Conservation (phyloP, 2,329 filamentous ascomycete species). For the Fusarium sp. region DNA sequence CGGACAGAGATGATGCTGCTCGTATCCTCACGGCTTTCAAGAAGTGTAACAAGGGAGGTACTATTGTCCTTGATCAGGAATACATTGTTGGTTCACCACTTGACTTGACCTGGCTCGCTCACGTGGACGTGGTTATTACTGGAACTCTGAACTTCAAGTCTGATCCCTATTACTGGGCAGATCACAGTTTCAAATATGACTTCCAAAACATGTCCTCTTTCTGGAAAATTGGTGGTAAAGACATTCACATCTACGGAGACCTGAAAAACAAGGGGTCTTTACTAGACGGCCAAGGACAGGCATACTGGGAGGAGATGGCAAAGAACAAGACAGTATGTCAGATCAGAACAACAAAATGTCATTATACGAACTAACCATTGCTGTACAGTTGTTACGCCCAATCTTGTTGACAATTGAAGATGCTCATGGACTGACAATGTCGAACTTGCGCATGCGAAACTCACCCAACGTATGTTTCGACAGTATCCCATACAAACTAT, state of each 20-base stretch:
- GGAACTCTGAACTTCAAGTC: conserved; percentile 73
- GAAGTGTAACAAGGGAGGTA: conserved; percentile 72
- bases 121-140: conserved; percentile 70
- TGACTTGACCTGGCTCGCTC: conserved; percentile 73
- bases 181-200: conserved; percentile 71
- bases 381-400: conserved; percentile 38
- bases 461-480: conserved; percentile 55
- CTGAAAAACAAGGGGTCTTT: conserved; percentile 71
- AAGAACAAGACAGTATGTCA: conserved; percentile 55
- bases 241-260: conserved; percentile 75
- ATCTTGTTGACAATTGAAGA: conserved; percentile 44
- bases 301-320: conserved; percentile 42
- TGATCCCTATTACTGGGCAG: conserved; percentile 77
- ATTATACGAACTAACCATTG: background rate
- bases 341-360: conserved; percentile 56
- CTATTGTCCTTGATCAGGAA: conserved; percentile 68
- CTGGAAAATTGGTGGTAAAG: conserved; percentile 52
- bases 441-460: conserved; percentile 71
- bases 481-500: accelerated
- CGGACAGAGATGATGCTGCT: conserved; percentile 32
- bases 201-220: conserved; percentile 73
- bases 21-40: conserved; percentile 44
- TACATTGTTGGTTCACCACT: conserved; percentile 75
- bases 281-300: conserved; percentile 63
- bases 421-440: conserved; percentile 66